Base-by-base conservation (phyloP, 2,329 filamentous ascomycete species). In the Penicillium sp. region DNA sequence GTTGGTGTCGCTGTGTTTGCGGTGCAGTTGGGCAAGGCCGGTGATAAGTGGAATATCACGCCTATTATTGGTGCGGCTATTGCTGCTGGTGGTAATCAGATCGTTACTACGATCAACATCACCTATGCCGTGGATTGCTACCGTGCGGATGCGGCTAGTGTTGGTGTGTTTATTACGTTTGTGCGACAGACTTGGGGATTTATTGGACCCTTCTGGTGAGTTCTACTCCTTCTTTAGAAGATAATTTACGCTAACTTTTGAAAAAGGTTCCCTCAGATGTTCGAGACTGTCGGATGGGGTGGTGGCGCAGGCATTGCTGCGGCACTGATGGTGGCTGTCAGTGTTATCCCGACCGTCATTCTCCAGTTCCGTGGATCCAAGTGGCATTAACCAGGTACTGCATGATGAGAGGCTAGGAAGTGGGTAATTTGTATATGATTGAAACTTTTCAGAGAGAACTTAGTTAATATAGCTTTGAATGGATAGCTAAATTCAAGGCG, bases 51-150 rank as follows among this genome's bases (percentile, higher is more conserved):
- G 83, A 84, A 86, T 45, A 79, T 88, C 15, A 84, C 83, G 0
- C 87, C 86, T 0, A 76, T 87, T 10, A 68, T 88, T 19, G 86
- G 86, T 3, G 81, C 80, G 5, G 86, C 80, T 4, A 81, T 85
- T 59, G 79, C 78, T 0, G 82, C 82, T 0, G 82, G 78, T 8
- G 86, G 87, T 1, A 88, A 88, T 65, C 87, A 89, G 71, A 83
- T 89, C 30, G 81, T 88, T 13, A 88, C 86, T 1, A 89, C 87
- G 0, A 82, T 88, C 0, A 72, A 88, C 53, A 84, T 88, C 53
- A 89, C 87, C 0, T 89, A 76, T 69, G 82, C 85, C 0, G 83
- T 89, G 2, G 86, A 89, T 67, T 86, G 84, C 68, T 84, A 87
- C 65, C 80, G 79, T 0, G 76, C 83, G 38, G 82, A 88, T 61